phyloP scores from a whole-genome alignment of 345 rosid genomes.

The Populus deltoides region DNA sequence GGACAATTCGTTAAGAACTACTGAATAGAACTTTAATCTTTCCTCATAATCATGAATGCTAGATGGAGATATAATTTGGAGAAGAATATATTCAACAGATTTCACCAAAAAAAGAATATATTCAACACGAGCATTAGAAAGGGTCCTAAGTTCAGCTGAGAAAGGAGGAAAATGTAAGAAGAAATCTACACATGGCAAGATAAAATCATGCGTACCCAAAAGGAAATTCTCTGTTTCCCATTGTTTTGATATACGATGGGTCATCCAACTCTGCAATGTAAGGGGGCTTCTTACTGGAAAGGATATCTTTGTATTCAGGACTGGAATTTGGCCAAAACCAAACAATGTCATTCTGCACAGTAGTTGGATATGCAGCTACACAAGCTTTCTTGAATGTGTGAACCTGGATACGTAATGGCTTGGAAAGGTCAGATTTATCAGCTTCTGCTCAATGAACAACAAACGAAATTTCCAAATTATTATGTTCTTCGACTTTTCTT shows the following conservation, averaged over 20 bases:
- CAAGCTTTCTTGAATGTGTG: constrained; percentile 77
- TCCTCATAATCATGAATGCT: background rate
- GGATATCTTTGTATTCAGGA: constrained; percentile 63
- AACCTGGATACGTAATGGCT: constrained; percentile 39
- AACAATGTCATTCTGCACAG: constrained; percentile 66
- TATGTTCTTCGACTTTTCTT: background rate
- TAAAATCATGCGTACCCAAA: constrained; percentile 52
- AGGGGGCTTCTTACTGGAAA: constrained; percentile 62
- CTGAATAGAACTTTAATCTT: background rate
- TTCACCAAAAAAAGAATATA: background rate
- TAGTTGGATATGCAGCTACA: constrained; percentile 64
- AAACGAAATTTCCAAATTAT: background rate
- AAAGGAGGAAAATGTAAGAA: background rate
- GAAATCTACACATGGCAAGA: background rate
- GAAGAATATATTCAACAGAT: background rate
- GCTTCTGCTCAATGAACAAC: background rate
- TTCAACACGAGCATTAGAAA: background rate
- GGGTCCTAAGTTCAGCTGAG: background rate
- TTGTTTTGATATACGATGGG: constrained; percentile 54
- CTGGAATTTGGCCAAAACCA: constrained; percentile 90
- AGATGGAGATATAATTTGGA: background rate
- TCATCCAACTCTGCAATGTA: constrained; percentile 67
- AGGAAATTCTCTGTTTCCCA: constrained; percentile 69
- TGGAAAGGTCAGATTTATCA: background rate
- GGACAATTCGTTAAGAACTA: background rate